These are phyloP conservation scores for Salix arbutifolia DNA, from an alignment of 345 rosid species.

Conservation along the genomic window DNA sequence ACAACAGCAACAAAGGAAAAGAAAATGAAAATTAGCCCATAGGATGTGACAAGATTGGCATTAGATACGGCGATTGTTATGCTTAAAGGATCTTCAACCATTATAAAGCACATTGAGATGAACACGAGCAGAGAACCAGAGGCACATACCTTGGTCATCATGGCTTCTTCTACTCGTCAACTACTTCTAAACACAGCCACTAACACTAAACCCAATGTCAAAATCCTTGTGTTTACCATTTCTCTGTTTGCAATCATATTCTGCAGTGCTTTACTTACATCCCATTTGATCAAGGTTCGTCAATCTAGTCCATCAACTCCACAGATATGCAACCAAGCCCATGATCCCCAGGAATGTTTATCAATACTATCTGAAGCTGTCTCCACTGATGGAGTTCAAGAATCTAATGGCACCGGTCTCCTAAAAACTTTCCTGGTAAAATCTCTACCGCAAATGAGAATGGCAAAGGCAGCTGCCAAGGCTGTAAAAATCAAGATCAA, in stretches of 20 bases:
- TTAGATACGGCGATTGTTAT: no score
- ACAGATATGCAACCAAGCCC: neutral
- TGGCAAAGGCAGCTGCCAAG: neutral
- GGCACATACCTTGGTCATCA: neutral
- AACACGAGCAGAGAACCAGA: neutral
- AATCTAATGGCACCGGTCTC: neutral
- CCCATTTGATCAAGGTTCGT: neutral
- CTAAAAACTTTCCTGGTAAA: neutral
- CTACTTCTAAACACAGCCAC: neutral
- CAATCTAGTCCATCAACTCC: neutral
- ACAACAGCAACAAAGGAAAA: no score
- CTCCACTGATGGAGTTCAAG: neutral
- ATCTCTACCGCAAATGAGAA: conserved; percentile 4
- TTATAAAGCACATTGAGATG: neutral
- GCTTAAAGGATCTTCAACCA: no score
- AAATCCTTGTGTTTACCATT: neutral
- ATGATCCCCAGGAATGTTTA: neutral
- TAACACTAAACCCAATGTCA: neutral
- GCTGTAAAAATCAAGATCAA: neutral
- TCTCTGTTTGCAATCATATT: neutral
- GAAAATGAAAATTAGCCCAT: no score
- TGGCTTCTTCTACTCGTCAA: neutral
- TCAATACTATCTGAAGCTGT: conserved; percentile 8
- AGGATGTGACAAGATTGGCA: no score
- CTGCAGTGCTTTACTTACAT: neutral